Percentiles rank a stretch among this genome's conserved stretches.
These are phyloP conservation scores for Cladosporium sp. DNA, from an alignment of 2,329 filamentous ascomycete genomes.

Conservation along the genomic window DNA sequence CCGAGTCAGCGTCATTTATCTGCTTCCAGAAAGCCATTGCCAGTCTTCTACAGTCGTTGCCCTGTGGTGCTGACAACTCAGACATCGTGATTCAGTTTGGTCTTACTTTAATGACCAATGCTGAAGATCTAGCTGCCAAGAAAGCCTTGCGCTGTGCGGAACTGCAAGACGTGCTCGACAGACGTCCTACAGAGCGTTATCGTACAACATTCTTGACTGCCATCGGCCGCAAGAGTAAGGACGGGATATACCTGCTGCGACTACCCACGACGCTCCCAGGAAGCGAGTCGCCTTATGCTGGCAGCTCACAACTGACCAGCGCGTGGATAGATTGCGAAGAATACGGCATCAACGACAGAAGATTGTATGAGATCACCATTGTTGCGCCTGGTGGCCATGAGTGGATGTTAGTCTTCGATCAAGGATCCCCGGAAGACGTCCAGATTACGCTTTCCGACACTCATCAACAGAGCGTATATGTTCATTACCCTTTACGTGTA, in stretches of 20 bases:
- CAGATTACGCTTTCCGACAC: not conserved
- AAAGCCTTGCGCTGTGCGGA: not conserved
- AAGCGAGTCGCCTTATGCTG: not conserved
- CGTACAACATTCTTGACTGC: not conserved
- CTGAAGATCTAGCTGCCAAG: not conserved
- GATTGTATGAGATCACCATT: constrained; percentile 20
- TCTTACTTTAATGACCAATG: not conserved
- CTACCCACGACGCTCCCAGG: not conserved
- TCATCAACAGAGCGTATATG: constrained; percentile 16
- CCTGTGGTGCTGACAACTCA: not conserved
- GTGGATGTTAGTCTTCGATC: constrained; percentile 17
- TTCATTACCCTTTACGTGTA: constrained; percentile 26
- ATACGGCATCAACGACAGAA: not conserved
- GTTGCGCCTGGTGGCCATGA: constrained; percentile 12
- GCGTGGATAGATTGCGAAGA: not conserved
- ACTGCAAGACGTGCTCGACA: constrained; percentile 5
- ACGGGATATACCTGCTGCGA: constrained; percentile 3
- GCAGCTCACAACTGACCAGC: not conserved
- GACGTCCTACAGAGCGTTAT: not conserved
- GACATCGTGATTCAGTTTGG: constrained; percentile 7
- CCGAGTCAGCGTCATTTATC: not conserved
- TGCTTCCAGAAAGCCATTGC: not conserved
- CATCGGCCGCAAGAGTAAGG: not conserved
- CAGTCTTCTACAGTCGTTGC: not conserved
- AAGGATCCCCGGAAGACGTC: not conserved